These are phyloP conservation scores for Leishmania mexicana DNA, from an alignment of 208 protist species.

Conservation along the genomic window DNA sequence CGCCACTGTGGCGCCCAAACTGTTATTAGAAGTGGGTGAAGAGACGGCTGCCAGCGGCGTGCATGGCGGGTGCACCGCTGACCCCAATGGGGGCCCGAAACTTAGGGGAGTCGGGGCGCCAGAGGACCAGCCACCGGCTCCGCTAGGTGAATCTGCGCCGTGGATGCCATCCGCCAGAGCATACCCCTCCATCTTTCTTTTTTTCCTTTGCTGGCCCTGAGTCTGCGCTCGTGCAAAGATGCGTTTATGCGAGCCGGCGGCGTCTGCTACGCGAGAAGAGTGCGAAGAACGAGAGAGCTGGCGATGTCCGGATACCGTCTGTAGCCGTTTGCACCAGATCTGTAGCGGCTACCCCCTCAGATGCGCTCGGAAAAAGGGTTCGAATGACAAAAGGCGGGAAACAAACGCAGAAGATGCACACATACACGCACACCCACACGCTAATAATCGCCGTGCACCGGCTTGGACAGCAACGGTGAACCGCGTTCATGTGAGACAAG, in stretches of 20 bases:
- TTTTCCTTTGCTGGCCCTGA: not conserved
- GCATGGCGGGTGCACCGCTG: not conserved
- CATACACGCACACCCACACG: not conserved
- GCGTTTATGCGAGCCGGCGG: not conserved
- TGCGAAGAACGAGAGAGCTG: not conserved
- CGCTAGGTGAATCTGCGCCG: not conserved
- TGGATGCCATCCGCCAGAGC: not conserved
- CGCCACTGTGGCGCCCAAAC: not conserved
- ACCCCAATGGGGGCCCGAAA: not conserved
- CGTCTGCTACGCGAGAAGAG: not conserved
- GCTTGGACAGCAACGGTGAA: not conserved
- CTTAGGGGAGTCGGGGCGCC: not conserved
- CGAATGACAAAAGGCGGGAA: not conserved
- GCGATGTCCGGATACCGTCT: not conserved
- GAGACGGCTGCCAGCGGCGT: not conserved
- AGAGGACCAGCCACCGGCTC: constrained; percentile 2
- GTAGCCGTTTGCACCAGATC: not conserved
- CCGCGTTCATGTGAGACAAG: not conserved
- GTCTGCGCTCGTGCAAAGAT: not conserved
- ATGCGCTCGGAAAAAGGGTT: not conserved
- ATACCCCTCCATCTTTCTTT: not conserved
- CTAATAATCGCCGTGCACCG: not conserved
- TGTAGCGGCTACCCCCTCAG: not conserved
- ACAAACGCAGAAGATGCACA: not conserved
- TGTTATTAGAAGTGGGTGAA: not conserved